phyloP scores from a whole-genome alignment of 306 rosid genomes.

The Cicer judaicum region DNA sequence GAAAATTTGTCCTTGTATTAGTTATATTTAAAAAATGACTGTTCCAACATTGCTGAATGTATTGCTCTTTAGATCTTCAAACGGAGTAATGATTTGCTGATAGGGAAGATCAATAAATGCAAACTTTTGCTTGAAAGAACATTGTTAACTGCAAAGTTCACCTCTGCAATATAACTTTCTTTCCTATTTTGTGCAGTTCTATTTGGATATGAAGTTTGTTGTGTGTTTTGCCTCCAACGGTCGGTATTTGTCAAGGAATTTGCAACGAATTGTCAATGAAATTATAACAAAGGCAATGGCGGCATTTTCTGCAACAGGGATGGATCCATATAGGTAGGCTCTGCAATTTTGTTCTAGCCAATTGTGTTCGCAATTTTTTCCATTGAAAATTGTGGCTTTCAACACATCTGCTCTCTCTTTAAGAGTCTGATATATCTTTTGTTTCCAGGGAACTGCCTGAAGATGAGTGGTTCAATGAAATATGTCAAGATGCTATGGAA shows the following conservation, averaged over 20 bases:
- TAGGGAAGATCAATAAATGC: conserved; percentile 21
- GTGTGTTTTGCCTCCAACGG: conserved; percentile 90
- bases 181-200: conserved; percentile 73
- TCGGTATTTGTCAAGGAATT: conserved; percentile 85
- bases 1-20: background rate
- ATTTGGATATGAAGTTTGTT: conserved; percentile 98
- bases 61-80: conserved; percentile 19
- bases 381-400: background rate
- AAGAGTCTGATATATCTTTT: conserved; percentile 31
- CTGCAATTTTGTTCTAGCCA: conserved; percentile 3
- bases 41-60: background rate
- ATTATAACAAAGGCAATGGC: conserved; percentile 90
- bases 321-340: conserved; percentile 85
- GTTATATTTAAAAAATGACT: conserved; percentile 18
- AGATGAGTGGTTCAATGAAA: conserved; percentile 91
- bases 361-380: conserved; percentile 4
- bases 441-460: conserved; percentile 77
- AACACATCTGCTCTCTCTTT: conserved; percentile 18
- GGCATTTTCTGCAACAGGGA: conserved; percentile 88
- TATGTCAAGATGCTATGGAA: conserved; percentile 86
- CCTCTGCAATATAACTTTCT: conserved; percentile 19
- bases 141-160: conserved; percentile 16
- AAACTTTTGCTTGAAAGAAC: conserved; percentile 12
- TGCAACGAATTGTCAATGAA: conserved; percentile 83
- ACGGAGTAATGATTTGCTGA: conserved; percentile 14